Percentiles rank a stretch among this genome's conserved stretches.
These are phyloP conservation scores for Zymoseptoria brevis DNA, from an alignment of 2,329 filamentous ascomycete species.

Conservation along the genomic window DNA sequence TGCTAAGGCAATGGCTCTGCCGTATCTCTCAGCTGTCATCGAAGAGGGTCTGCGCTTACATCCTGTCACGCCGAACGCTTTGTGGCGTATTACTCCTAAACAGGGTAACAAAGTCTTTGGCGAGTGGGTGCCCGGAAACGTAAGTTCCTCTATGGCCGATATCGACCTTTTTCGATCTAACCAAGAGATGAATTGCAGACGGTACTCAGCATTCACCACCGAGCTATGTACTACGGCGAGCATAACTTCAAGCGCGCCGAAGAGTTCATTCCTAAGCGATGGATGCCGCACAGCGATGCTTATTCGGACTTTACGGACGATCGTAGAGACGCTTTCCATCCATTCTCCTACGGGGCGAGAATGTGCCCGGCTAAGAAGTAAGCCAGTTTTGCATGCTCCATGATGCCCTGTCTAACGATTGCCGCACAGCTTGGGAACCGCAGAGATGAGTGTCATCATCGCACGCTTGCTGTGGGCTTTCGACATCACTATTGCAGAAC, in stretches of 20 bases:
- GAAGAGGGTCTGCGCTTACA: conserved; percentile 8
- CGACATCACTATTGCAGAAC: not conserved
- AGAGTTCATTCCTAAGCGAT: conserved; percentile 5
- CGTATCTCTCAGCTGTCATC: conserved; percentile 7
- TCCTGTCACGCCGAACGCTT: conserved; percentile 2
- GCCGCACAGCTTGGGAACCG: not conserved
- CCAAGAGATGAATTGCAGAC: not conserved
- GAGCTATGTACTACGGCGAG: not conserved
- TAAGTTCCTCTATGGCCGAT: not conserved
- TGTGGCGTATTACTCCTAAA: conserved; percentile 1
- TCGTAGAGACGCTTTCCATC: not conserved
- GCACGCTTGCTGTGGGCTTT: not conserved
- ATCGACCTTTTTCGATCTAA: not conserved
- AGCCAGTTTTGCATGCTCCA: not conserved
- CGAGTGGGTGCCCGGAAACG: not conserved
- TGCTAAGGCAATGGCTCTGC: conserved; percentile 1
- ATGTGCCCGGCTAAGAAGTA: not conserved
- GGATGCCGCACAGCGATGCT: not conserved
- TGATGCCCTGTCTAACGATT: not conserved
- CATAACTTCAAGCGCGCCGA: conserved; percentile 3
- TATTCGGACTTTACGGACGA: not conserved
- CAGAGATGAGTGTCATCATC: not conserved
- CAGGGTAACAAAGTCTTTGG: conserved; percentile 6
- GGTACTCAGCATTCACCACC: conserved; percentile 6
- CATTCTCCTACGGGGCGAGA: not conserved